Evolutionary conservation across 768 basidiomycete genomes (phyloP).

Genomic region (Pleurotus tuoliensis): DNA sequence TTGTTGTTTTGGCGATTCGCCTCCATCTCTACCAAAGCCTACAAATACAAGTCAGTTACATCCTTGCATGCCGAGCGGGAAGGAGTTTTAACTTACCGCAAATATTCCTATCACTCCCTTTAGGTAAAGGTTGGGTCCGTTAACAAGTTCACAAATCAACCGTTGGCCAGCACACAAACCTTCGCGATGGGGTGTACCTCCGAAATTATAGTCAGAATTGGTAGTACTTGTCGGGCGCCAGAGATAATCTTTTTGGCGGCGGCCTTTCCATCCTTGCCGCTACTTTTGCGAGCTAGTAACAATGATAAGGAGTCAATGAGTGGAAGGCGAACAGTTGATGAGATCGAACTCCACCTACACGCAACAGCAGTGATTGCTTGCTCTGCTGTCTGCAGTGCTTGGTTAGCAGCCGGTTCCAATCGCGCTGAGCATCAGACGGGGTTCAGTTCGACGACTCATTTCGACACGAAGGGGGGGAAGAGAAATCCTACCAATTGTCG

Average conservation of each 20-base stretch:
- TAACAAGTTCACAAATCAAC: too few species aligned
- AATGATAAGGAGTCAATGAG: background rate
- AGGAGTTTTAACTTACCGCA: too few species aligned
- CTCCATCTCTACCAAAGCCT: constrained; percentile 5
- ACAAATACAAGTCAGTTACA: background rate
- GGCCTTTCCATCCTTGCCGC: constrained; percentile 4
- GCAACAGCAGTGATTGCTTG: constrained; percentile 6
- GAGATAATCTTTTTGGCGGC: constrained; percentile 2
- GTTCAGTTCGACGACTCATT: background rate
- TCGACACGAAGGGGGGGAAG: background rate
- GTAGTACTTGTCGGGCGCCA: background rate
- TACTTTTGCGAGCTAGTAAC: background rate
- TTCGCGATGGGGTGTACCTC: background rate
- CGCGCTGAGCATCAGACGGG: background rate
- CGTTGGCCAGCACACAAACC: too few species aligned
- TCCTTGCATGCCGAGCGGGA: too few species aligned
- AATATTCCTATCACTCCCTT: background rate
- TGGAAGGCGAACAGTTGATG: background rate
- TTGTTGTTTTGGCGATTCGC: constrained; percentile 1
- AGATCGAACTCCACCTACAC: background rate
- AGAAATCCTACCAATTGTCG: background rate
- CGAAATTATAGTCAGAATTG: background rate
- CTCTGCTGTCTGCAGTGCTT: background rate
- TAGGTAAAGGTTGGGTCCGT: too few species aligned
- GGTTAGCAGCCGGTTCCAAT: background rate